A percentile compares a stretch with the other conserved stretches of the same genome.
phyloP scores from a whole-genome alignment of 768 basidiomycete species.

The Auriscalpium orientale region DNA sequence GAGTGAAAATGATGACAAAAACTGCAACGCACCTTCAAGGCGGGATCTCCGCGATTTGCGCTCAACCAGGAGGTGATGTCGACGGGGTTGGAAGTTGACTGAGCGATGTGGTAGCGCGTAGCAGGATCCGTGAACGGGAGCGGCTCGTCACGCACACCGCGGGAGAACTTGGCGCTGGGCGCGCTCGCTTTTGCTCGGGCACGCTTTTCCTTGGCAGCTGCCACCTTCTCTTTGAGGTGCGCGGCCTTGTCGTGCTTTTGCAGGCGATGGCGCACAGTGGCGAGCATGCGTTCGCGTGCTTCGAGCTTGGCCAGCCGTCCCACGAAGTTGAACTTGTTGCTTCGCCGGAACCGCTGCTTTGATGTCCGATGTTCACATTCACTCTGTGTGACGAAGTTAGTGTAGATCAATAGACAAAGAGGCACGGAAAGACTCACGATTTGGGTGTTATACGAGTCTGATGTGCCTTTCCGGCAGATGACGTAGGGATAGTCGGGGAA shows the following conservation, averaged over 20 bases:
- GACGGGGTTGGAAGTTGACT: neutral
- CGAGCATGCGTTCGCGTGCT: neutral
- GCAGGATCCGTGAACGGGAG: neutral
- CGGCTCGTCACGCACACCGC: neutral
- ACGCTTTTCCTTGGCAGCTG: too few relatives aligned
- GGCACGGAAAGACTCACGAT: slow-evolving; percentile 7
- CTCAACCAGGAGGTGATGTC: neutral
- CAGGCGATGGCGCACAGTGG: neutral
- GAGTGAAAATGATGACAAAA: too few relatives aligned
- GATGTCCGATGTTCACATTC: slow-evolving; percentile 30
- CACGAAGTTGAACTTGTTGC: neutral
- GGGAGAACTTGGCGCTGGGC: too few relatives aligned
- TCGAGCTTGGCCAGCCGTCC: neutral
- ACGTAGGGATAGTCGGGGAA: slow-evolving; percentile 13
- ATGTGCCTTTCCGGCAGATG: slow-evolving; percentile 15
- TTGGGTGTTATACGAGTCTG: slow-evolving; percentile 22
- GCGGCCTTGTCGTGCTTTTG: neutral
- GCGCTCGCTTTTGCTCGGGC: neutral
- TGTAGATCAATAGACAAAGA: neutral
- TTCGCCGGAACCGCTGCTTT: slow-evolving; percentile 19
- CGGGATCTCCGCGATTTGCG: slow-evolving; percentile 5
- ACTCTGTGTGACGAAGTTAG: slow-evolving; percentile 19
- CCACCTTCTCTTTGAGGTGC: neutral
- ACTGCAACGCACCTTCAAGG: slow-evolving; percentile 7
- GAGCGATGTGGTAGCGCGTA: neutral